Evolutionary conservation across 2,329 filamentous ascomycete genomes (phyloP).

Genomic region (Arthrobotrys sinensis): DNA sequence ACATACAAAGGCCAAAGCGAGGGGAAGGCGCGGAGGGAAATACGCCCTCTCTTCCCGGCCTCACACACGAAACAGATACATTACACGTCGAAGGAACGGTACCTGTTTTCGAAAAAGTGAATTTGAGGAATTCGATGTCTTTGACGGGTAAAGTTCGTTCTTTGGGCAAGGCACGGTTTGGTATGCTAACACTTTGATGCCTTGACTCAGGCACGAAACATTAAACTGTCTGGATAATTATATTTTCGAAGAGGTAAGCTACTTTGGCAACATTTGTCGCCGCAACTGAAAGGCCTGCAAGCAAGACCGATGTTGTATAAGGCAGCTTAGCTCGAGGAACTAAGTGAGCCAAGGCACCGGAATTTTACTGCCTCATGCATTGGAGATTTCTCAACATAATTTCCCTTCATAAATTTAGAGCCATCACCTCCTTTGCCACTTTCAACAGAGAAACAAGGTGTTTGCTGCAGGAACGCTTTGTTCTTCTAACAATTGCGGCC

Average conservation of each 20-base stretch:
- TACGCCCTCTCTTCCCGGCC: slow-evolving; percentile 26
- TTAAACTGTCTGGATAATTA: slow-evolving; percentile 1
- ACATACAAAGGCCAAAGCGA: slow-evolving; percentile 53
- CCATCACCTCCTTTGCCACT: slow-evolving; percentile 60
- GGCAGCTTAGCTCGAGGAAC: slow-evolving; percentile 17
- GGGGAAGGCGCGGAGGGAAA: slow-evolving; percentile 34
- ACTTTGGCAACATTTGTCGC: slow-evolving; percentile 26
- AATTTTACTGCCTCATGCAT: slow-evolving; percentile 43
- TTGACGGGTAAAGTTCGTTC: slow-evolving; percentile 38
- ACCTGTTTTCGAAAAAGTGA: slow-evolving; percentile 48
- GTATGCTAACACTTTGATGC: slow-evolving; percentile 46
- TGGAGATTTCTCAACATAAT: slow-evolving; percentile 47
- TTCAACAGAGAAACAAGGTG: slow-evolving; percentile 31
- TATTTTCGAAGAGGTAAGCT: slow-evolving; percentile 8
- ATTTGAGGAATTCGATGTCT: slow-evolving; percentile 46
- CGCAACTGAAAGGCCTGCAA: slow-evolving; percentile 29
- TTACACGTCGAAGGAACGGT: slow-evolving; percentile 58
- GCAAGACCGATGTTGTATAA: slow-evolving; percentile 22
- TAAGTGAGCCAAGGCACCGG: slow-evolving; percentile 48
- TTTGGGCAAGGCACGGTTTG: slow-evolving; percentile 35
- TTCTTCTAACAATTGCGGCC: slow-evolving; percentile 25
- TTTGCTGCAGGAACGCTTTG: slow-evolving; percentile 41
- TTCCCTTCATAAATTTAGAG: slow-evolving; percentile 48
- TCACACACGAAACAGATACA: slow-evolving; percentile 58
- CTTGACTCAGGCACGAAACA: slow-evolving; percentile 26